Evolutionary conservation across 176 grass and related monocot genomes (phyloP), one percentile per base, ranked within the genome.

Genomic region (Oryza nivara): DNA sequence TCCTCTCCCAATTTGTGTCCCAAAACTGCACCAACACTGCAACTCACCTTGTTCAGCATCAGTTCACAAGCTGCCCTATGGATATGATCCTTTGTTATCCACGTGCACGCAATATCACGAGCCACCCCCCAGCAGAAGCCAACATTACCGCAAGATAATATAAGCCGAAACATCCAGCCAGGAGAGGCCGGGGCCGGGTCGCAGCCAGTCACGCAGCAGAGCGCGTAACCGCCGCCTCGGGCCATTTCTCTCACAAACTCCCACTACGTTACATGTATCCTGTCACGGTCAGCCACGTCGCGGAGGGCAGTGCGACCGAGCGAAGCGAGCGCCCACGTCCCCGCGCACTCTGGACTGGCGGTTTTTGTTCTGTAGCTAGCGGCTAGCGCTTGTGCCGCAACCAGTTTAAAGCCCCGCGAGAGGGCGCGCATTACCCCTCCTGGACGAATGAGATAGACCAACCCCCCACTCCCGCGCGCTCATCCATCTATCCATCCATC

Each of bases 391-490:
- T 9, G 43, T 41, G 40, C 40, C 40, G 8, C 51, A 25, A 15
- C 4, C 35, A 15, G 75, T 90, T 90, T 87, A 87, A 87, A 85
- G 64, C 35, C 67, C 32, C 70, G 63, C 47, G 65, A 12, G 70
- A 81, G 47, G 78, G 73, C 73, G 73, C 73, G 34, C 83, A 78
- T 82, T 78, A 25, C 52, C 6, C 6, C 54, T 58, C 6, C 54
- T 58, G 84, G 79, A 68, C 88, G 88, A 86, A 68, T n/a, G 84
- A 79, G 84, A 90, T 90, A 83, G 60, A 77, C 68, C 88, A 83
- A 47, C 89, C 45, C 5, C 14, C 68, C n/a, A 19, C 49, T 45
- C 56, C 19, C 79, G 56, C 79, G 30, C 73, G 6, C 72, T 15
- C 23, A 4, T 2, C 23, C 36, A 38, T 4, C 23, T 9, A 20